Conservation (phyloP, 1,284 basidiomycete genomes). For the Trichosporon sp. region DNA sequence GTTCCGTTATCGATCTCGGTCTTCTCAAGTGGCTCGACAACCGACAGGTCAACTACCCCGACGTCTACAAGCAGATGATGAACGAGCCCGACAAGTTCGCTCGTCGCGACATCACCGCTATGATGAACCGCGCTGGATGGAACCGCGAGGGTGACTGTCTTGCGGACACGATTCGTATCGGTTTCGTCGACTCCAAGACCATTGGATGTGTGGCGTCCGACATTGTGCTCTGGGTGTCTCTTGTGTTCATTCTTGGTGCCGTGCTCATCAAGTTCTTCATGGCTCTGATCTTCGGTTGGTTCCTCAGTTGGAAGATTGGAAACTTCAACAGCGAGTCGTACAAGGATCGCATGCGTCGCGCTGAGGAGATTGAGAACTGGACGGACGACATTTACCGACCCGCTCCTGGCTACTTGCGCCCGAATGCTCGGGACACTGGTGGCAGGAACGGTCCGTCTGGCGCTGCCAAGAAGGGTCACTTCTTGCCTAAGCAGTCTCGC, state of each 20-base stretch:
- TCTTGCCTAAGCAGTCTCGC: conserved; percentile 75
- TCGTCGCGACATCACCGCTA: conserved; percentile 78
- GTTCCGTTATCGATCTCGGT: conserved; percentile 78
- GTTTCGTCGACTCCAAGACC: conserved; percentile 87
- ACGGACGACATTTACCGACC: conserved; percentile 92
- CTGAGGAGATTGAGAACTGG: conserved; percentile 92
- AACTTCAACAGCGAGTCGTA: conserved; percentile 91
- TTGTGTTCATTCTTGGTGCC: conserved; percentile 96
- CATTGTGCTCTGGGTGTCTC: conserved; percentile 88
- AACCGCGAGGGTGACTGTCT: conserved; percentile 70
- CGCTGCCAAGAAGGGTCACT: conserved; percentile 44
- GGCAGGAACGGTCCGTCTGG: conserved; percentile 43
- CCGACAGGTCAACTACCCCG: conserved; percentile 71
- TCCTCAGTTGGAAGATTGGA: conserved; percentile 88
- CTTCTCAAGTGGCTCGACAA: conserved; percentile 77
- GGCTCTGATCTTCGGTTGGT: conserved; percentile 97
- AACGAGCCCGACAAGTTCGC: conserved; percentile 62
- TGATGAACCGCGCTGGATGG: conserved; percentile 60
- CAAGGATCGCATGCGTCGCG: conserved; percentile 85
- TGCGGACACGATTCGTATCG: conserved; percentile 76
- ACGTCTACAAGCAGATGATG: conserved; percentile 73
- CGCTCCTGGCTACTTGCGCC: conserved; percentile 84
- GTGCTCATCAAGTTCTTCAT: conserved; percentile 92
- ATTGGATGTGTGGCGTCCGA: conserved; percentile 95
- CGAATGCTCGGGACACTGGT: conserved; percentile 64